These are phyloP conservation scores for Lepidium africanum DNA, from an alignment of 345 rosid genomes.

Conservation along the genomic window DNA sequence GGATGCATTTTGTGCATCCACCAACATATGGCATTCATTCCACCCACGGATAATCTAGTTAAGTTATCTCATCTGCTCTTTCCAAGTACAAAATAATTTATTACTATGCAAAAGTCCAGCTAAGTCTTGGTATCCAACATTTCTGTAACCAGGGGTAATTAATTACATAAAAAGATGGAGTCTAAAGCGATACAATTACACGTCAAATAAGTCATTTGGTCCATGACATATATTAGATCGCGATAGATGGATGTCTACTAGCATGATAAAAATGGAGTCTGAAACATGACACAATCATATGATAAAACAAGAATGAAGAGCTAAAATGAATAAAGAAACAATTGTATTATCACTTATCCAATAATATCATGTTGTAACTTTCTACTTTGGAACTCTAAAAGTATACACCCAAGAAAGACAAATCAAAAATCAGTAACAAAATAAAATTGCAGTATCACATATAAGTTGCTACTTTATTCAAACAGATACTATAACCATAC, in stretches of 20 bases:
- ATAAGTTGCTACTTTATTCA: slow-evolving; percentile 1
- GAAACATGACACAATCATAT: not conserved
- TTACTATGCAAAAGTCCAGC: not conserved
- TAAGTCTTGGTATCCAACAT: slow-evolving; percentile 1
- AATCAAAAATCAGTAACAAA: not conserved
- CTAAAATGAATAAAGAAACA: not conserved
- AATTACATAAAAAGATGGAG: not conserved
- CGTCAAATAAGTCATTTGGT: not conserved
- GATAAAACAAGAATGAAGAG: not conserved
- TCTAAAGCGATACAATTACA: not conserved
- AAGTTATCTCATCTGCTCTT: slow-evolving; percentile 3
- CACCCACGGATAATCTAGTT: not conserved
- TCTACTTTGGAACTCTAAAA: not conserved
- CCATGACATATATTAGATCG: not conserved
- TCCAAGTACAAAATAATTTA: not conserved
- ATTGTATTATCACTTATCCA: not conserved
- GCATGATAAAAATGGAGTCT: not conserved
- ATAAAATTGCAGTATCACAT: not conserved
- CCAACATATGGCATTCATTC: not conserved
- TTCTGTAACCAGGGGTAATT: not conserved
- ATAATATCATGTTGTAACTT: not conserved
- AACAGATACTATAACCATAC: slow-evolving; percentile 31
- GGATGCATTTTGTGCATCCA: slow-evolving; percentile 4
- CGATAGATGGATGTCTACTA: not conserved
- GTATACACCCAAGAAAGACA: not conserved